These are phyloP conservation scores for Linderniella brevidens DNA, from an alignment of 257 asterid species.

Conservation along the genomic window DNA sequence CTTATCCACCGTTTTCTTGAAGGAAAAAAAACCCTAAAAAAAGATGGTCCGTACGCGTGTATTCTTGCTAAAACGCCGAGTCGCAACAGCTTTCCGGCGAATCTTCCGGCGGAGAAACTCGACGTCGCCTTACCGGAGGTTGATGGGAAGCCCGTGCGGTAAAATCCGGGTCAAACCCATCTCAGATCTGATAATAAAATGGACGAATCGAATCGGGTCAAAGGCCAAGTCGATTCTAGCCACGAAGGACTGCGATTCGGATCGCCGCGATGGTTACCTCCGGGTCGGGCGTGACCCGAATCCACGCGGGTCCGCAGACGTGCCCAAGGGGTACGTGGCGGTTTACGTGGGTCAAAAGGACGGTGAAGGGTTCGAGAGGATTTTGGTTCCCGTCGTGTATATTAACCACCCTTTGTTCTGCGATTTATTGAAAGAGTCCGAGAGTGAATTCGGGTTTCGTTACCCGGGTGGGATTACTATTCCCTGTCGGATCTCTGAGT, in stretches of 20 bases:
- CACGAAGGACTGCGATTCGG: constrained; percentile 1
- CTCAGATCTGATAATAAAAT: constrained; percentile 22
- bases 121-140: no score
- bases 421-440: constrained; percentile 52
- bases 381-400: constrained; percentile 59
- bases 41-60: constrained; percentile 44
- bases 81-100: constrained; percentile 35
- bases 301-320: constrained; percentile 7
- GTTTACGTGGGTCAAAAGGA: constrained; percentile 67
- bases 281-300: constrained; percentile 44
- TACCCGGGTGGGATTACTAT: constrained; percentile 78
- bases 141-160: no score
- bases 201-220: constrained; percentile 29
- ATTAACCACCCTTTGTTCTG: constrained; percentile 71
- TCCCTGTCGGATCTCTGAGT: constrained; percentile 87
- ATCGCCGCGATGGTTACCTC: constrained; percentile 20
- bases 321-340: constrained; percentile 52
- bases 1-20: not conserved
- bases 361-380: constrained; percentile 35
- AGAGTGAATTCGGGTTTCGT: constrained; percentile 60
- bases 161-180: constrained; percentile 11
- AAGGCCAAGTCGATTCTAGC: constrained; percentile 36
- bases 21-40: not conserved
- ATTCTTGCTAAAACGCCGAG: constrained; percentile 46
- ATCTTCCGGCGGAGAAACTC: constrained; percentile 17